Evolutionary conservation across 768 basidiomycete genomes (phyloP), one percentile per base, ranked within the genome.

Genomic region (Lactifluus rugatus): DNA sequence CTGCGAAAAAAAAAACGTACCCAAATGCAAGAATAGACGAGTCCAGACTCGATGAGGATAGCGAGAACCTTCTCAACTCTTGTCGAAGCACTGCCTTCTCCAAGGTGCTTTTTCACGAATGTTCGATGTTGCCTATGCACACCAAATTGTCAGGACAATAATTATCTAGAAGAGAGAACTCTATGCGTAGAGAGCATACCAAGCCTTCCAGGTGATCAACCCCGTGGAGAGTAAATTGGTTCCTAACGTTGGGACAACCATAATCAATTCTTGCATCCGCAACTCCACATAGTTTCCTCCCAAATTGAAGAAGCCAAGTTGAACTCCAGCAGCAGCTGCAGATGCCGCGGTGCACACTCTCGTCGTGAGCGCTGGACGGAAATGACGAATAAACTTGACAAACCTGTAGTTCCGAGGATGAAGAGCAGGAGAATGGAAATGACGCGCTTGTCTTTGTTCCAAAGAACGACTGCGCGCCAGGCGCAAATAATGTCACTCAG

Each of bases 41-140:
- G 54, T 34, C 58, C 58, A 9, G 58, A 59, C 25, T 59, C 58
- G 23, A 59, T 34, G 47, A 59, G 58, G 17, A 59, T 26, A 19
- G 58, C 58, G 52, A 59, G 41, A 19, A 59, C 41, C 26, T 42
- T 59, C 19, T 59, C 58, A 7, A 59, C 52, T n/a, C 52, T 59
- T 17, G 34, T 17, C 1, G 58, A 44, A 25, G 28, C 37, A 11
- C 14, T 49, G 21, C 58, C 58, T 36, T 59, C 58, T 0, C 58
- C 52, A 39, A 59, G 28, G 25, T 59, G 42, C 28, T 49, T 59
- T 39, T 2, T 32, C 21, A 59, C 39, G 1, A 41, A 42, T n/a
- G 34, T 14, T 23, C 57, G 57, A 17, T 58, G 57, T 6, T 58
- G 52, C 57, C 57, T 58, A 21, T 5, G 14, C 21, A 25, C 11